phyloP scores from a whole-genome alignment of 768 basidiomycete species.

The Cystofilobasidium bisporidii region DNA sequence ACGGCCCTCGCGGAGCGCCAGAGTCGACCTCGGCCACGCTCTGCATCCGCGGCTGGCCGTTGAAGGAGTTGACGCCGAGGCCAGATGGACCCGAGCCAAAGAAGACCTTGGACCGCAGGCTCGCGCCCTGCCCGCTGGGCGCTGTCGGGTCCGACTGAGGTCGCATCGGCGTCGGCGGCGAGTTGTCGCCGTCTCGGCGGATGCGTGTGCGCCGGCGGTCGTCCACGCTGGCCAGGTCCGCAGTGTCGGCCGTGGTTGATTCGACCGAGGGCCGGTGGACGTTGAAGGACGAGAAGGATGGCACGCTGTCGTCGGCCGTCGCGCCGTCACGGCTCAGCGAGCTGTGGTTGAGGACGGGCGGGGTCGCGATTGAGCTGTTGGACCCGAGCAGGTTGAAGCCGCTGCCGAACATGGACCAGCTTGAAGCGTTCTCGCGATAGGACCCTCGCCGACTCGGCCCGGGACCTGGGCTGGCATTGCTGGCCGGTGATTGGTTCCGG shows the following conservation, averaged over 20 bases:
- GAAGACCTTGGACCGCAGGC: background rate
- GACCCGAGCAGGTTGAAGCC: conserved; percentile 15
- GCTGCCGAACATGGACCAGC: conserved; percentile 10
- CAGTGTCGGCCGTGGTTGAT: background rate
- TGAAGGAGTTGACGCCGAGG: background rate
- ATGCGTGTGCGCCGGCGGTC: background rate
- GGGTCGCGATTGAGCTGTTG: background rate
- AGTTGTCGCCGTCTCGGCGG: background rate
- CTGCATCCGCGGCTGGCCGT: background rate
- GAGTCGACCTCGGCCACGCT: conserved; percentile 2
- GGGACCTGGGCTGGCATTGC: background rate
- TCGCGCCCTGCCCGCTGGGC: background rate
- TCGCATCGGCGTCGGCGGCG: background rate
- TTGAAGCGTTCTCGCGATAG: background rate
- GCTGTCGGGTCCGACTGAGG: background rate
- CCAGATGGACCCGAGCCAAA: background rate
- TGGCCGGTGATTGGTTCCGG: background rate
- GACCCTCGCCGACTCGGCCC: background rate
- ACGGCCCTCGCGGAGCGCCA: background rate
- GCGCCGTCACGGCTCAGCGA: background rate
- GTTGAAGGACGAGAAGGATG: background rate
- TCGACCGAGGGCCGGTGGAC: background rate
- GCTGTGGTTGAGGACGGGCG: background rate
- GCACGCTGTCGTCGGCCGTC: background rate
- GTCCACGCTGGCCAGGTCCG: background rate